These are phyloP conservation scores for Arachnomyces sp. DNA, from an alignment of 2,329 filamentous ascomycete species.

Conservation along the genomic window DNA sequence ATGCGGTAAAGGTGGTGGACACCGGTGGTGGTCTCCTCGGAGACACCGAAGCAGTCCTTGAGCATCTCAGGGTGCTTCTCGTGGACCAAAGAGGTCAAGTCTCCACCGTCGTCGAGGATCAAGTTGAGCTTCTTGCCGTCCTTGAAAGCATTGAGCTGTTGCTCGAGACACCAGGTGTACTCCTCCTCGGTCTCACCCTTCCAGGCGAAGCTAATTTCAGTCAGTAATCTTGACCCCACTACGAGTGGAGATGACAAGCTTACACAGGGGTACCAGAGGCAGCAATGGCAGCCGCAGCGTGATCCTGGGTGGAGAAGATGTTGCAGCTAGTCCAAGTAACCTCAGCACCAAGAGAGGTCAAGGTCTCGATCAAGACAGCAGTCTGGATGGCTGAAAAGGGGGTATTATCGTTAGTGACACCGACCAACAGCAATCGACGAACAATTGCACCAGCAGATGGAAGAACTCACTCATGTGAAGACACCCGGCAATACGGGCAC, in stretches of 20 bases:
- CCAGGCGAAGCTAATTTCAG: slow-evolving; percentile 52
- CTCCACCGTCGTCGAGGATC: slow-evolving; percentile 97
- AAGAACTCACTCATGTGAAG: slow-evolving; percentile 77
- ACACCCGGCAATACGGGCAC: slow-evolving; percentile 93
- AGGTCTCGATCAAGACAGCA: slow-evolving; percentile 97
- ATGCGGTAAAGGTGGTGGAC: slow-evolving; percentile 99
- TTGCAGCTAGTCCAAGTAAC: slow-evolving; percentile 99
- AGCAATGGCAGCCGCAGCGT: slow-evolving; percentile 94
- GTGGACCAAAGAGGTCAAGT: slow-evolving; percentile 93
- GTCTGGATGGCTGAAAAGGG: slow-evolving; percentile 73
- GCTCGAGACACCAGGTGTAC: slow-evolving; percentile 99
- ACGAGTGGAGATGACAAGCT: slow-evolving; percentile 31
- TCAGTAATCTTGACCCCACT: slow-evolving; percentile 5
- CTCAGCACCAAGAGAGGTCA: slow-evolving; percentile 89
- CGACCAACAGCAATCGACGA: slow-evolving; percentile 9
- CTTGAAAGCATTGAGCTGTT: slow-evolving; percentile 96
- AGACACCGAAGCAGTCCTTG: slow-evolving; percentile 95
- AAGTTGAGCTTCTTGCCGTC: slow-evolving; percentile 94
- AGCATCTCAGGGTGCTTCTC: slow-evolving; percentile 98
- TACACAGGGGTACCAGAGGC: slow-evolving; percentile 81
- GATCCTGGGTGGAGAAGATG: slow-evolving; percentile 99
- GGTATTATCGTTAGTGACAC: slow-evolving; percentile 9
- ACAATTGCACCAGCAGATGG: background rate
- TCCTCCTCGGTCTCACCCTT: slow-evolving; percentile 98
- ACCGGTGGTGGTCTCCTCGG: slow-evolving; percentile 98